A percentile compares a stretch with the other conserved stretches of the same genome.
phyloP scores from a whole-genome alignment of 768 basidiomycete genomes.

The Lactarius tabidus region DNA sequence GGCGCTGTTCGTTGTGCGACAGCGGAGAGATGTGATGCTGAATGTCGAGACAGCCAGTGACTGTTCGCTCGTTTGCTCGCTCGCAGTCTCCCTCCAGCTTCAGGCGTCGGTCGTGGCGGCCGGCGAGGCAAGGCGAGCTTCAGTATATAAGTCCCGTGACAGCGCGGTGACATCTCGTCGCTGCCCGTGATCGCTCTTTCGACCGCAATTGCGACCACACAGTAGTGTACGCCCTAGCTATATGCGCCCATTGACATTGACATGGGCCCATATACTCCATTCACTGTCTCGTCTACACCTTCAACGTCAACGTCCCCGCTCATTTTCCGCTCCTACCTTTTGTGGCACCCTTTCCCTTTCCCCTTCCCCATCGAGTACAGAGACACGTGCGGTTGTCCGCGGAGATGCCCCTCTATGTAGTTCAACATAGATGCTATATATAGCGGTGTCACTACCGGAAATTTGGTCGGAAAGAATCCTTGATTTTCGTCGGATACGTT shows the following conservation, averaged over 20 bases:
- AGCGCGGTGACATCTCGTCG: conserved; percentile 5
- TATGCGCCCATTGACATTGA: too few species aligned
- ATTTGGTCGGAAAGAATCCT: too few species aligned
- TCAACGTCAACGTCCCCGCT: too few species aligned
- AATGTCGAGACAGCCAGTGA: neutral
- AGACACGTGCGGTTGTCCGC: neutral
- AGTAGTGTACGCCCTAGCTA: too few species aligned
- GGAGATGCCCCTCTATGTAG: neutral
- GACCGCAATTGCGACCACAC: too few species aligned
- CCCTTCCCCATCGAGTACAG: too few species aligned
- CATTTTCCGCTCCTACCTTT: too few species aligned
- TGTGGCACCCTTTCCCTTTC: too few species aligned
- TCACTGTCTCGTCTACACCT: too few species aligned
- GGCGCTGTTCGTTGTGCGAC: neutral
- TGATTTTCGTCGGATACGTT: neutral
- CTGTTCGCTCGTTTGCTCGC: neutral
- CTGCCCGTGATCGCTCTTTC: too few species aligned
- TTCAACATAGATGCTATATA: neutral
- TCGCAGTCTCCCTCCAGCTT: neutral
- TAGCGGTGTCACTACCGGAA: too few species aligned
- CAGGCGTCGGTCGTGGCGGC: neutral
- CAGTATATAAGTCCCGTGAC: conserved; percentile 14
- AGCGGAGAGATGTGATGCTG: neutral
- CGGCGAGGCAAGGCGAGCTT: neutral
- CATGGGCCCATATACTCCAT: too few species aligned